Percentiles rank a stretch among this genome's conserved stretches.
These are phyloP conservation scores for Lenwebbia sp. DNA, from an alignment of 345 rosid genomes.

Conservation along the genomic window DNA sequence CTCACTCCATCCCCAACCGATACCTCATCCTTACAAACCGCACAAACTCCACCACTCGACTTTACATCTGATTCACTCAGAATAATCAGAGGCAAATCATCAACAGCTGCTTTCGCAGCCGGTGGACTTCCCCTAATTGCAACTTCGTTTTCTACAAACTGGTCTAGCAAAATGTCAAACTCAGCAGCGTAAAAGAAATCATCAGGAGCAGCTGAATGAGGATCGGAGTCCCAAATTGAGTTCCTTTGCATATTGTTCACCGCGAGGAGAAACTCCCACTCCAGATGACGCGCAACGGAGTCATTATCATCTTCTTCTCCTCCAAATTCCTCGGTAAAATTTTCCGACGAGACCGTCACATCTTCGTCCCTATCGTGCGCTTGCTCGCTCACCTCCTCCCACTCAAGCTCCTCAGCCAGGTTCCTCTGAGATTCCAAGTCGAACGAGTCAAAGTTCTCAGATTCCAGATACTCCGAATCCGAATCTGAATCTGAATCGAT, in stretches of 20 bases:
- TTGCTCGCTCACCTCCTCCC: conserved; percentile 27
- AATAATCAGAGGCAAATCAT: conserved; percentile 31
- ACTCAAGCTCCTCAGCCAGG: conserved; percentile 19
- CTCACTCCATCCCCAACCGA: conserved; percentile 20
- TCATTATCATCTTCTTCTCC: not conserved
- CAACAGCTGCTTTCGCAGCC: conserved; percentile 22
- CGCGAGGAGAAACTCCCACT: conserved; percentile 37
- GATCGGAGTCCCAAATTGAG: conserved; percentile 16
- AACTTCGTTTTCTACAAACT: conserved; percentile 18
- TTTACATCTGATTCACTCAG: conserved; percentile 17
- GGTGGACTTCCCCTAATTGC: conserved; percentile 32
- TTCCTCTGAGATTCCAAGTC: conserved; percentile 4
- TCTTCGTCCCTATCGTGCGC: conserved; percentile 6
- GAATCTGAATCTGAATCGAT: conserved; percentile 44
- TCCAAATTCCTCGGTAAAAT: conserved; percentile 1
- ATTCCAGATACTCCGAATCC: conserved; percentile 21
- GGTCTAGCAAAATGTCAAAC: conserved; percentile 12
- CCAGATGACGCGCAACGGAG: conserved; percentile 10
- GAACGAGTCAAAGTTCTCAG: not conserved
- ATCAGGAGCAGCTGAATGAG: conserved; percentile 15
- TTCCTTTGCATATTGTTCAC: conserved; percentile 21
- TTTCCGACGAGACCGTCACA: conserved; percentile 12
- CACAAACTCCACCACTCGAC: conserved; percentile 20
- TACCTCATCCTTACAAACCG: conserved; percentile 45
- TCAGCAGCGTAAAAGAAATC: conserved; percentile 6